Evolutionary conservation across 2,329 filamentous ascomycete species (phyloP), one percentile per base, ranked within the genome.

Genomic region (Arachnopeziza araneosa): DNA sequence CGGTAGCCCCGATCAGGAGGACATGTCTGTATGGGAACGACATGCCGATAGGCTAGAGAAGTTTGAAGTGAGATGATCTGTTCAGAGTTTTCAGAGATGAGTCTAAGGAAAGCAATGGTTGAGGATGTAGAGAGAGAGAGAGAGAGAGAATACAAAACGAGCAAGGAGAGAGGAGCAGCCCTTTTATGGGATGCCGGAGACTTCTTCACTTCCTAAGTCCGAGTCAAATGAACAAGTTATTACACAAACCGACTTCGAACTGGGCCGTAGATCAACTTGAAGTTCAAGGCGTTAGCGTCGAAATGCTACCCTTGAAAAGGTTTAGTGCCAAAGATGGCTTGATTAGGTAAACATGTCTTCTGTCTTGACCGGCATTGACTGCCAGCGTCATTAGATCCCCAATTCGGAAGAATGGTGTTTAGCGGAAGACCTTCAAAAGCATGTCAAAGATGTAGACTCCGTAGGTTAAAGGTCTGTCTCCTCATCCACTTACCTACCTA

Each of bases 21-120:
- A 83, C 75, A 49, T 78, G 79, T 55, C 81, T 82, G 71, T 84
- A 84, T 7, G 74, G 76, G 69, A 83, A 84, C 6, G 76, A 62
- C 81, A 83, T 83, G 4, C 9, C 19, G 52, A 24, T 4, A 5
- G 6, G 48, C 19, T 52, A 24, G 9, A n/a, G n/a, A 24, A 17
- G 50, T 52, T 52, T 44, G 10, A 19, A 44, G 36, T 3, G 4
- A 44, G 36, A 17, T 44, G 36, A 3, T 44, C 36, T 44, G 17
- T 44, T 44, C 36, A 44, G 17, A 44, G 10, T 44, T 3, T 44
- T 44, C 4, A 12, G 17, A 17, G 36, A 44, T 44, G 12, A 44
- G 17, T 17, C 36, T 44, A 4, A 19, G 10, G 36, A 44, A 44
- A 44, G 12, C 17, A 12, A 44, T 3, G 36, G 5, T 44, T 44